Evolutionary conservation across 2,329 filamentous ascomycete species (phyloP), one percentile per base, ranked within the genome.

Genomic region (Erysiphe neolycopersici): DNA sequence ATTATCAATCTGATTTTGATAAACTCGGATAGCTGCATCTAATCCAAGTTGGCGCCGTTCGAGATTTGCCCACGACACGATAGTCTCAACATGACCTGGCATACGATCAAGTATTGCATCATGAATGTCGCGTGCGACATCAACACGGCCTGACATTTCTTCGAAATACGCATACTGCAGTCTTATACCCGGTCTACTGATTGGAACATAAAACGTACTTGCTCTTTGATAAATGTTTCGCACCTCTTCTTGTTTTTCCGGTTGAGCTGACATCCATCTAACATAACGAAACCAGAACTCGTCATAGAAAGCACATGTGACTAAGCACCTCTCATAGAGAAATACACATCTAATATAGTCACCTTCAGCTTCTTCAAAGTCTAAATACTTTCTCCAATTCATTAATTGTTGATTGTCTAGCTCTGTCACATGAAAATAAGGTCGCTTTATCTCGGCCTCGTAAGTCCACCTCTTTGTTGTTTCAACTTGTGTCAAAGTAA

Each of bases 261-360:
- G 62, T 56, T 92, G 81, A 0, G 73, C 73, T 46, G 71, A 68
- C 80, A 94, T 92, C 89, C 89, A 98, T 36, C 87, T 69, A 14
- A 79, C 82, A 60, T 93, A 98, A n/a, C 89, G 79, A 54, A 92
- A 74, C 89, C 89, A 98, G 60, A 95, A 92, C 56, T 95, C 87
- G 42, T 95, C 87, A 56, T 98, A 94, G 51, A 91, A 79, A 14
- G 89, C 87, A 54, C 82, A 91, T 0, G 83, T 87, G 32, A 93
- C 82, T 43, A 98, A 62, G 53, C 85, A 95, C 43, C 89, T 76
- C 63, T 98, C 89, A 57, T 98, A 95, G 30, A 98, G 63, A 55
- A 89, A 89, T 5, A 79, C 71, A 39, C 69, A 77, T 46, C 89
- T 73, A 13, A 66, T 61, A 50, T 75, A 82, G 49, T 85, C 73